Evolutionary conservation across 1,284 basidiomycete genomes (phyloP), one percentile per base, ranked within the genome.

Genomic region (Omphalotus olearius): DNA sequence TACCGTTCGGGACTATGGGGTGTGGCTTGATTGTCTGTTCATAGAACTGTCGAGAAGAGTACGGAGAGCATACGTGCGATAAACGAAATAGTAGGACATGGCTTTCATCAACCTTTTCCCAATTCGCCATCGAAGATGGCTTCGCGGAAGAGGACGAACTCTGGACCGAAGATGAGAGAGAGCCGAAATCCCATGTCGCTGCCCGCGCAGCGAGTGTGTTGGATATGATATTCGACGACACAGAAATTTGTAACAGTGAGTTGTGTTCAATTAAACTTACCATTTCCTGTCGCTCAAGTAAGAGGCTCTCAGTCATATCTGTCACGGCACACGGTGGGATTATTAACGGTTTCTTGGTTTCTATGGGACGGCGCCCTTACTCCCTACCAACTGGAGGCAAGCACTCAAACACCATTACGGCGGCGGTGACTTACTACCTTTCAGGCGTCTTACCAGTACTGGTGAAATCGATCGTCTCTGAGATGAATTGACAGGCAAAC

Each of bases 11-110:
- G 28, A 1, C 5, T 13, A 17, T 20, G 7, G 13, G 40, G 10
- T 20, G n/a, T 28, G 28, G 36, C n/a, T 20, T 28, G 17, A 26
- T 26, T 30, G 17, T 33, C n/a, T 14, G 7, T 28, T 47, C 40
- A 28, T 42, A 87, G 85, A 75, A 83, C 55, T 74, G 79, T 26
- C 78, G 88, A 14, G 88, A 91, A 66, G 71, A 78, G 51, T 78
- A 81, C 50, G 88, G 88, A 0, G 73, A 79, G 1, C 86, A 91
- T 59, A 88, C 85, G 0, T 91, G 88, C 61, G 89, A 91, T 63
- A 77, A 79, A 57, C 79, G 89, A 6, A 71, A 71, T 11, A 70
- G 78, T 0, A 71, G 75, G 50, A 73, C 80, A 0, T 74, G 77
- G 46, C 83, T 94, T 48, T 56, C 65, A 0, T 56, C 63, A 0